Evolutionary conservation across 306 rosid species (phyloP).

Genomic region (Morella rubra): DNA sequence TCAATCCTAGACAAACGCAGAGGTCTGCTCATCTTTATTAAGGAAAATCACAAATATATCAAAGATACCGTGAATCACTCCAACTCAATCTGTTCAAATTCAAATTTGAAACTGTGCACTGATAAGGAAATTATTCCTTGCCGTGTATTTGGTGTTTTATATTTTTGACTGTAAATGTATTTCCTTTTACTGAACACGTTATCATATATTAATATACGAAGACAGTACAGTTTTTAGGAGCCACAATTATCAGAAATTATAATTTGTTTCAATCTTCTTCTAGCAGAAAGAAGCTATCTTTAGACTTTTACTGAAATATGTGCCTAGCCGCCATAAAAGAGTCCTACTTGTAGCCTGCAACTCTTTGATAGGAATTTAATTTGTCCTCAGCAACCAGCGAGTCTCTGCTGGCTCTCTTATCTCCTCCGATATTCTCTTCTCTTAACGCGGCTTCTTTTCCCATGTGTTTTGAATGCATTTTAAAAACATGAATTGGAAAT

Average conservation of each 20-base stretch:
- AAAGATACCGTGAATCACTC: no score
- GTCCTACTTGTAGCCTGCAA: neutral
- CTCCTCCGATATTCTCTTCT: conserved; percentile 5
- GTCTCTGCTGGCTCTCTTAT: conserved; percentile 3
- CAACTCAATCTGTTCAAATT: no score
- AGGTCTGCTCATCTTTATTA: neutral
- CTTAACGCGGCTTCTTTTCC: conserved; percentile 12
- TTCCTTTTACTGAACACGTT: no score
- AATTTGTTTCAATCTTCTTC: no score
- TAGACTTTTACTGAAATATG: neutral
- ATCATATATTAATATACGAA: no score
- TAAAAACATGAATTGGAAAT: neutral
- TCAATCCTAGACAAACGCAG: conserved; percentile 1
- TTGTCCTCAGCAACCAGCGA: neutral
- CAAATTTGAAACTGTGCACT: no score
- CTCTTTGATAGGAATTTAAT: neutral
- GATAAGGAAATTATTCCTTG: no score
- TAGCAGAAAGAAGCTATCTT: neutral
- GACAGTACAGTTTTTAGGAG: no score
- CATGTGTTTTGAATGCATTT: conserved; percentile 8
- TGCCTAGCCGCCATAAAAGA: neutral
- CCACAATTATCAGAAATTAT: no score
- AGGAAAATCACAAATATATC: no score
- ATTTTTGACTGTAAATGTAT: no score
- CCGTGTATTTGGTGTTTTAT: no score